phyloP scores from a whole-genome alignment of 768 basidiomycete genomes.

The Podaxis mareebaensis region DNA sequence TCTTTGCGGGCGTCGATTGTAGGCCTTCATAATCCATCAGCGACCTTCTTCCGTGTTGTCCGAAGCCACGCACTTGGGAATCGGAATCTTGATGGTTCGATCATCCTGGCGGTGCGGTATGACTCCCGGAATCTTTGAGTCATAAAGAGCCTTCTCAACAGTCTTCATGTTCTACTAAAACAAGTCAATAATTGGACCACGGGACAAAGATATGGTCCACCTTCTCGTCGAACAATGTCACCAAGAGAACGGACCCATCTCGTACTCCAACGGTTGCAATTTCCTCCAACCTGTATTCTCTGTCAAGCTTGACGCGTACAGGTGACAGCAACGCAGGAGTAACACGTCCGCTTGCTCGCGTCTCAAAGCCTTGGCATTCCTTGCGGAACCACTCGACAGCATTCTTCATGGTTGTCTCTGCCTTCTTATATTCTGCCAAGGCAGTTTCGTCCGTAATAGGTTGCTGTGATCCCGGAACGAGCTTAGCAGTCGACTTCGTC shows the following conservation, averaged over 20 bases:
- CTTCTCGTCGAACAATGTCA: constrained; percentile 78
- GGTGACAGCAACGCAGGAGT: constrained; percentile 71
- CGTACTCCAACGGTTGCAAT: constrained; percentile 80
- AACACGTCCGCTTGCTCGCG: constrained; percentile 73
- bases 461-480: constrained; percentile 70
- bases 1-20: constrained; percentile 71
- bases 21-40: constrained; percentile 45
- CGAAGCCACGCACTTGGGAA: constrained; percentile 64
- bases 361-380: constrained; percentile 71
- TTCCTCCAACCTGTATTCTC: constrained; percentile 56
- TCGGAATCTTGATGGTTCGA: constrained; percentile 75
- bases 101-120: constrained; percentile 70
- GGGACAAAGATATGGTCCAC: constrained; percentile 41
- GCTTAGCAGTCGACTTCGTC: constrained; percentile 52
- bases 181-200: constrained; percentile 21
- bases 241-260: constrained; percentile 70
- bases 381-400: constrained; percentile 76
- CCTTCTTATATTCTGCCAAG: constrained; percentile 59
- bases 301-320: constrained; percentile 56
- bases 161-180: constrained; percentile 68
- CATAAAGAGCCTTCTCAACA: constrained; percentile 74
- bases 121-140: constrained; percentile 71
- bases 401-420: constrained; percentile 62
- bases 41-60: neutral
- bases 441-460: constrained; percentile 54